Conservation (phyloP, 1,284 basidiomycete species). For the Fomitopsis palustris region DNA sequence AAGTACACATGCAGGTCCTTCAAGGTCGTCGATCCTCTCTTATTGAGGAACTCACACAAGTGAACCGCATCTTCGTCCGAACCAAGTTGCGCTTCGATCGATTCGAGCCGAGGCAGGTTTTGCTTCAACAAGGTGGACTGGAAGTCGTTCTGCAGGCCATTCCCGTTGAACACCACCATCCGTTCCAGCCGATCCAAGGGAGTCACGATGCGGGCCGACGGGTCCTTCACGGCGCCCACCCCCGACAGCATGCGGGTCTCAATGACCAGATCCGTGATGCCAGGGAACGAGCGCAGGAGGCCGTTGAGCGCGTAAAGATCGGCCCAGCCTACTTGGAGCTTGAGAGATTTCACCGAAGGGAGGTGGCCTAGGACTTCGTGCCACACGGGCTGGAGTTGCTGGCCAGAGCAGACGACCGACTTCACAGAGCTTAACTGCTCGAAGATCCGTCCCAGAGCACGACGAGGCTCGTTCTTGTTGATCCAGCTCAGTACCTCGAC, state of each 20-base stretch:
- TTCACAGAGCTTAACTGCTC: not conserved
- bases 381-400: not conserved
- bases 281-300: not conserved
- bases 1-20: not conserved
- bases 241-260: not conserved
- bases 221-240: not conserved
- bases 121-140: not conserved
- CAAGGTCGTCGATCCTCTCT: not conserved
- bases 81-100: not conserved
- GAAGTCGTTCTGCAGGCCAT: not conserved
- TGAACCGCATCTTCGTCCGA: not conserved
- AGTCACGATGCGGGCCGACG: not conserved
- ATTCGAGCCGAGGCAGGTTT: not conserved
- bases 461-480: not conserved
- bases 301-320: not conserved
- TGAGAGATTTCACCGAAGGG: not conserved
- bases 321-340: not conserved
- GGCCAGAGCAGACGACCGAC: not conserved
- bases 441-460: not conserved
- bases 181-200: not conserved
- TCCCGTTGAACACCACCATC: slow-evolving; percentile 1
- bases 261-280: not conserved
- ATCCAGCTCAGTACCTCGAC: not conserved
- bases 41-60: not conserved
- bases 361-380: not conserved